Evolutionary conservation across 805 yeast species (phyloP), one percentile per base, ranked within the genome.

Genomic region (Limtongozyma cylindracea): DNA sequence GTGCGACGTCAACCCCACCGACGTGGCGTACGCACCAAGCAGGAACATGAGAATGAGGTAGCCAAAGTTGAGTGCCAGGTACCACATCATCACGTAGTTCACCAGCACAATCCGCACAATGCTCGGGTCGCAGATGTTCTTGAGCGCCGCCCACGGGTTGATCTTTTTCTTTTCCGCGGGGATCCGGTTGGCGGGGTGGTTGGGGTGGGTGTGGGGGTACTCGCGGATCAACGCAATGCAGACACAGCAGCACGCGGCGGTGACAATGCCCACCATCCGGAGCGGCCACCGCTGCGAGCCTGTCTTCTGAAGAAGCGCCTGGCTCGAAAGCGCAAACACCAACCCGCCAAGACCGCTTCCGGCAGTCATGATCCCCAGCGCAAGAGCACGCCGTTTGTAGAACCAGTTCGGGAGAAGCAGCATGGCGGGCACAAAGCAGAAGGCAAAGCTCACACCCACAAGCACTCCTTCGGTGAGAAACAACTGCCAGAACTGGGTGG

Each of bases 381-480:
- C 64, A 16, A 57, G 39, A 1, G 68, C 68, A 31, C 82, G 49
- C 26, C 47, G 65, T 29, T 60, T 67, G 20, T 61, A 40, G 37
- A 73, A 73, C 71, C 74, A 72, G 24, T 64, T 74, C 0, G 80
- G 78, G 13, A 72, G 33, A 9, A 70, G 40, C 3, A 64, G 52
- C 11, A 64, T 43, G 5, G 62, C 64, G 1, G 84, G 71, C 3
- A 65, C 49, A 23, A 62, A 57, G 17, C 65, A 46, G 10, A 63
- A 37, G 0, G 76, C 64, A n/a, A n/a, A n/a, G n/a, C 78, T 73
- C 23, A 55, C 56, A 15, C 78, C 73, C 23, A 55, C 56, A 19
- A 72, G 27, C 3, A 69, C 47, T 14, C 84, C 82, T 39, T 72
- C 82, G 6, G 76, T 61, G 19, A 67, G 38, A 32, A 55, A 67